phyloP scores from a whole-genome alignment of 192 early-diverging fungal species.

The Coemansia sp. region DNA sequence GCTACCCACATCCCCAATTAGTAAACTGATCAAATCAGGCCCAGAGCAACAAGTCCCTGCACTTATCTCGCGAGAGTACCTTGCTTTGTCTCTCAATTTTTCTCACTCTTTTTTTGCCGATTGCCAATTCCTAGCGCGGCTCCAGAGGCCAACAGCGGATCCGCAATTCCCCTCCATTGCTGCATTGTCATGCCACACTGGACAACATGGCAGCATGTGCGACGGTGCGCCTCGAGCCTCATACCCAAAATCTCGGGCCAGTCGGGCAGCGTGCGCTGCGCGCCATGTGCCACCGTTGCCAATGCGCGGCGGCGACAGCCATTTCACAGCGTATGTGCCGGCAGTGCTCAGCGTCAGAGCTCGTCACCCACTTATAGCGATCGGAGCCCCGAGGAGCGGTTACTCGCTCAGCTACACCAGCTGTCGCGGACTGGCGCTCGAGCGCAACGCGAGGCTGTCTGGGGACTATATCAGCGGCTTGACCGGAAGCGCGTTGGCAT shows the following conservation, averaged over 20 bases:
- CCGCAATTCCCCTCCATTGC: neutral
- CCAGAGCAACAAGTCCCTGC: neutral
- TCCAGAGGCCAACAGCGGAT: neutral
- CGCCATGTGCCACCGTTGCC: neutral
- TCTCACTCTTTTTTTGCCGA: neutral
- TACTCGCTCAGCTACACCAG: constrained; percentile 14
- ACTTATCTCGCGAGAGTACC: neutral
- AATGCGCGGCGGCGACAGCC: neutral
- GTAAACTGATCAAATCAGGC: neutral
- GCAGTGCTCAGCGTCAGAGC: neutral
- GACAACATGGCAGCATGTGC: constrained; percentile 29
- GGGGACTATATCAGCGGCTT: constrained; percentile 31
- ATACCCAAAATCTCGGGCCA: neutral
- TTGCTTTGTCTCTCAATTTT: neutral
- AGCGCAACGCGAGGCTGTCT: constrained; percentile 28
- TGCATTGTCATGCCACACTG: constrained; percentile 16
- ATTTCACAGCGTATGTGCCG: neutral
- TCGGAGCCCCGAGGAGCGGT: neutral
- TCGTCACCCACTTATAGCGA: neutral
- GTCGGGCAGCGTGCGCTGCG: neutral
- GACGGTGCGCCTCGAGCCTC: constrained; percentile 10
- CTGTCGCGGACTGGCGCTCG: constrained; percentile 17
- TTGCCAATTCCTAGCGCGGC: neutral
- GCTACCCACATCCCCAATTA: neutral
- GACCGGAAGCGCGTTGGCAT: neutral